phyloP scores from a whole-genome alignment of 257 asterid genomes.

The Sherardia arvensis region DNA sequence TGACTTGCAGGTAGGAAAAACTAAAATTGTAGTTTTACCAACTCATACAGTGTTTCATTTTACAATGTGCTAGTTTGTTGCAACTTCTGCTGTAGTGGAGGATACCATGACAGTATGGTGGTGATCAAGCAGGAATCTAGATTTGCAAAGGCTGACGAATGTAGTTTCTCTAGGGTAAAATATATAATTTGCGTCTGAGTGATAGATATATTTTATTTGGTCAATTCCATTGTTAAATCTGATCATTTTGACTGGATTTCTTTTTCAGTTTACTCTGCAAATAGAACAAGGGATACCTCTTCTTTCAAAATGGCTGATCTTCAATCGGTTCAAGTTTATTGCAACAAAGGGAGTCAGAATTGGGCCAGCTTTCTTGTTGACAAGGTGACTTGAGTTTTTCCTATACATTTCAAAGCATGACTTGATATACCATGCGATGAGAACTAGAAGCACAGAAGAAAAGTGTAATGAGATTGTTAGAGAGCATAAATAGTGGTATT shows the following conservation, averaged over 20 bases:
- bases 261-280: constrained; percentile 74
- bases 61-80: constrained; percentile 7
- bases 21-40: constrained; percentile 8
- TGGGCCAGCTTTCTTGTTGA: constrained; percentile 80
- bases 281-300: constrained; percentile 97
- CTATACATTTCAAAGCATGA: constrained; percentile 2
- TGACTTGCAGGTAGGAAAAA: constrained; percentile 74
- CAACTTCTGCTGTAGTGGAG: constrained; percentile 56
- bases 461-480: constrained; percentile 4
- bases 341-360: constrained; percentile 78
- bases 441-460: neutral
- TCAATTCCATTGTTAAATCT: neutral
- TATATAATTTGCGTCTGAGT: constrained; percentile 9
- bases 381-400: constrained; percentile 53
- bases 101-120: constrained; percentile 78
- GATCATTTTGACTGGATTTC: constrained; percentile 10
- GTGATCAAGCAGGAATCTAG: constrained; percentile 87
- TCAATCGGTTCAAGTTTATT: constrained; percentile 80
- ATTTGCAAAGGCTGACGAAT: constrained; percentile 70
- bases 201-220: neutral
- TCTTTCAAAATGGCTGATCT: constrained; percentile 83
- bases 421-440: neutral
- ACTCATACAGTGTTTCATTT: constrained; percentile 9
- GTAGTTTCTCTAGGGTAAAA: constrained; percentile 70
- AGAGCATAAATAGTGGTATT: neutral